Evolutionary conservation across 1,139 yeast species (phyloP).

Genomic region (Blastobotrys raffinosifermentans): DNA sequence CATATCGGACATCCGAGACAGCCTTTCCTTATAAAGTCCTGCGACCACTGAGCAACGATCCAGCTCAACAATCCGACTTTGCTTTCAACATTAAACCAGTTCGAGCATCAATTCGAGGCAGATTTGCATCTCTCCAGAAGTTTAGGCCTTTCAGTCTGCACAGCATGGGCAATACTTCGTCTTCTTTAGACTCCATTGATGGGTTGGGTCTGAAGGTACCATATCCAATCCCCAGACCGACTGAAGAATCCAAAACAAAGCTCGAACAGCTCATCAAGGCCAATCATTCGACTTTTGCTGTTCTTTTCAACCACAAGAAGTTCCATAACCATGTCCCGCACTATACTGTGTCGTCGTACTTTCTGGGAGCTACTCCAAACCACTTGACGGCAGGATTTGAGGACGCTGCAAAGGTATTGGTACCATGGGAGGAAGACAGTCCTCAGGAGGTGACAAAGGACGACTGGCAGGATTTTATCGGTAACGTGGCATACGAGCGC

Average conservation of each 20-base stretch:
- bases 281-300: constrained; percentile 28
- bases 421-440: constrained; percentile 29
- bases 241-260: constrained; percentile 18
- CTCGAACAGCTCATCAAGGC: constrained; percentile 26
- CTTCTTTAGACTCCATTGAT: constrained; percentile 8
- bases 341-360: constrained; percentile 19
- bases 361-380: constrained; percentile 20
- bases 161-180: constrained; percentile 5
- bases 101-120: too few relatives aligned
- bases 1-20: too few relatives aligned
- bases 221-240: constrained; percentile 16
- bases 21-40: too few relatives aligned
- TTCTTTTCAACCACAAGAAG: constrained; percentile 25
- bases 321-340: constrained; percentile 33
- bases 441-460: constrained; percentile 31
- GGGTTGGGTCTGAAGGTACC: constrained; percentile 15
- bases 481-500: constrained; percentile 26
- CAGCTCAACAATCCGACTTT: too few relatives aligned
- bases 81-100: too few relatives aligned
- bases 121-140: too few relatives aligned
- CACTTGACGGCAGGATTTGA: constrained; percentile 26
- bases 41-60: too few relatives aligned
- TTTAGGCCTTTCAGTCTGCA: too few relatives aligned
- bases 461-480: constrained; percentile 29
- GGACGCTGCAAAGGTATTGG: constrained; percentile 13